Evolutionary conservation across 2,329 filamentous ascomycete genomes (phyloP).

Genomic region (Colletotrichum gloeosporioides): DNA sequence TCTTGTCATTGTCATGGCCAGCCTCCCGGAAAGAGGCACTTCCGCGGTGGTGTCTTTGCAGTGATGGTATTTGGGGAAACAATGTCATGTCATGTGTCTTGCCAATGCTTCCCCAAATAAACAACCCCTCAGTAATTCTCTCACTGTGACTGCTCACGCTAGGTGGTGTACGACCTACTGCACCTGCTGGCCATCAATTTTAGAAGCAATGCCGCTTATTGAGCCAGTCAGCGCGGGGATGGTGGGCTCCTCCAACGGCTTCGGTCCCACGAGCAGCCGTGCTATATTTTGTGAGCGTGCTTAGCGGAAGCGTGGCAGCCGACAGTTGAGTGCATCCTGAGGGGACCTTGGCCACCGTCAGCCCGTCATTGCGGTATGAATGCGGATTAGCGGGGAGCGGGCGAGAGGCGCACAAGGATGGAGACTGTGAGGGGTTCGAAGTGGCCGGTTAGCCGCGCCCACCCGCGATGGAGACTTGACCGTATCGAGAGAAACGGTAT

Average conservation of each 20-base stretch:
- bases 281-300: constrained; percentile 6
- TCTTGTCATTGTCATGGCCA: background rate
- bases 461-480: constrained; percentile 4
- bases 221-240: constrained; percentile 12
- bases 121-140: background rate
- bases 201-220: constrained; percentile 11
- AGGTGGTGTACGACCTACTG: background rate
- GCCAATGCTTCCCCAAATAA: background rate
- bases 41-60: background rate
- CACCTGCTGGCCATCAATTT: background rate
- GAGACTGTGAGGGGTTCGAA: background rate
- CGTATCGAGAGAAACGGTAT: background rate
- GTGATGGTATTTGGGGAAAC: background rate
- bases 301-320: constrained; percentile 7
- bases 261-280: constrained; percentile 9
- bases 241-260: background rate
- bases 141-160: background rate
- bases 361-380: constrained; percentile 1
- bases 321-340: background rate
- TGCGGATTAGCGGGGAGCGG: background rate
- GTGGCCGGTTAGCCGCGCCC: constrained; percentile 18
- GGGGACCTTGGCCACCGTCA: background rate
- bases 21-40: background rate
- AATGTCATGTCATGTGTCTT: background rate
- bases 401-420: constrained; percentile 2